Percentiles rank a stretch among this genome's conserved stretches.
Evolutionary conservation across 2,329 filamentous ascomycete species (phyloP).

Genomic region (Aureobasidium sp.): DNA sequence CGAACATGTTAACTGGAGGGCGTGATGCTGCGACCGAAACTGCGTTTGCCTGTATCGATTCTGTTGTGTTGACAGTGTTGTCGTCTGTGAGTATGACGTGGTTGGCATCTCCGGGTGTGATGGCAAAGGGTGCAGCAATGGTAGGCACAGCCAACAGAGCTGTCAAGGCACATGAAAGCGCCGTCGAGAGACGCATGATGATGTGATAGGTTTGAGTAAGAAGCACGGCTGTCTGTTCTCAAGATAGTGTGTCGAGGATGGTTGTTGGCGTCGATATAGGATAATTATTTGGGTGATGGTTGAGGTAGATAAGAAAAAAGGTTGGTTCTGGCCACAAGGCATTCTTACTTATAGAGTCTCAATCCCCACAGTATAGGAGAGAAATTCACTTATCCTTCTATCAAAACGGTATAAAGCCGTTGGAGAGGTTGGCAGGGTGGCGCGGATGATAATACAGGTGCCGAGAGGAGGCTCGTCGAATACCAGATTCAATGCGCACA

Average conservation of each 20-base stretch:
- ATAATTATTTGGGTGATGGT: neutral
- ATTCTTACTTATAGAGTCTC: constrained; percentile 10
- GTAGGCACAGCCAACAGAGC: constrained; percentile 11
- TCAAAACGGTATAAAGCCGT: constrained; percentile 10
- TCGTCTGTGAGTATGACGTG: constrained; percentile 21
- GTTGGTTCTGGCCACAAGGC: neutral
- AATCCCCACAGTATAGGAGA: constrained; percentile 3
- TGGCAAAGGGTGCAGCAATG: constrained; percentile 19
- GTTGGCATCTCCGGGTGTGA: constrained; percentile 18
- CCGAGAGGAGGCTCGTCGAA: constrained; percentile 4
- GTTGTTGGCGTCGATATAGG: neutral
- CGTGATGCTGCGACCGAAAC: neutral
- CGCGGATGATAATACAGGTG: constrained; percentile 11
- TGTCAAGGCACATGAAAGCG: constrained; percentile 8
- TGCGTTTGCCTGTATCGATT: constrained; percentile 6
- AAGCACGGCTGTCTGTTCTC: neutral
- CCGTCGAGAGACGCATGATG: constrained; percentile 12
- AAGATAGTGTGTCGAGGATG: neutral
- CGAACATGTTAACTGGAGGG: constrained; percentile 1
- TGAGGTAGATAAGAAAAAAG: neutral
- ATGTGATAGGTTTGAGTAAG: neutral
- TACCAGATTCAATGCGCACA: neutral
- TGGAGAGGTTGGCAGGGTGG: constrained; percentile 12
- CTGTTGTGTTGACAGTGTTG: constrained; percentile 22
- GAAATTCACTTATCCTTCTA: constrained; percentile 6